Base-by-base conservation (phyloP, 305 asterid species). In the Ilex paraguariensis region DNA sequence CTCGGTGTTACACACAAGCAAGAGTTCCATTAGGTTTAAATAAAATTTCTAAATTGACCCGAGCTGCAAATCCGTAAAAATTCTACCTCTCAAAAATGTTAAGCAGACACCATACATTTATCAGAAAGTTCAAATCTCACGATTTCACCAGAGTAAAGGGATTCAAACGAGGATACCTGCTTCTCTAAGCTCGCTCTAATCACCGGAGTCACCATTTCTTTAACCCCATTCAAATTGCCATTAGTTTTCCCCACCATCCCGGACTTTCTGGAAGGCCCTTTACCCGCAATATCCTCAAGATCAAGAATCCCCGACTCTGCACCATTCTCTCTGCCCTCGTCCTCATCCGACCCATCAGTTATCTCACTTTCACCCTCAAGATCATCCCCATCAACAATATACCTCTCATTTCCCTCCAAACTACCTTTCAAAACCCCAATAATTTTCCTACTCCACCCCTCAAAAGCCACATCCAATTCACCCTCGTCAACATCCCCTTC, bases 271-370 rank as follows among this genome's bases (percentile, higher is more conserved):
- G 93, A 78, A 31, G 96, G 95, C 54, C 77, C 95, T 78, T 84
- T 92, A 9, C 98, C 98, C 0, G 96, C 97, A 72, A 90, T 76
- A 74, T 93, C 97, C 81, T 93, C 98, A 13, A 93, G 96, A 86
- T 90, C 98, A 80, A 93, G 84, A 67, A 93, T 67, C 5, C 59
- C 95, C 2, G 76, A 66, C 36, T 69, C 86, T 60, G 36, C 73
- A 2, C 31, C 89, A 15, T 71, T 60, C 15, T 68, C 80, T 31
- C 31, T 87, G 6, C 14, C 78, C 21, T 67, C 88, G 21, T 88
- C 90, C 1, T 73, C 74, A 15, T 73, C 73, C 9, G 50, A 39
- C 13, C 57, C 83, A 11, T 81, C 91, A 61, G 81, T 81, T 61
- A 30, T 77, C 66, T 82, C 95, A 56, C 60, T 64, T 11, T 63